Evolutionary conservation across 2,329 filamentous ascomycete genomes (phyloP), one percentile per base, ranked within the genome.

Genomic region (Nigrospora sphaerica): DNA sequence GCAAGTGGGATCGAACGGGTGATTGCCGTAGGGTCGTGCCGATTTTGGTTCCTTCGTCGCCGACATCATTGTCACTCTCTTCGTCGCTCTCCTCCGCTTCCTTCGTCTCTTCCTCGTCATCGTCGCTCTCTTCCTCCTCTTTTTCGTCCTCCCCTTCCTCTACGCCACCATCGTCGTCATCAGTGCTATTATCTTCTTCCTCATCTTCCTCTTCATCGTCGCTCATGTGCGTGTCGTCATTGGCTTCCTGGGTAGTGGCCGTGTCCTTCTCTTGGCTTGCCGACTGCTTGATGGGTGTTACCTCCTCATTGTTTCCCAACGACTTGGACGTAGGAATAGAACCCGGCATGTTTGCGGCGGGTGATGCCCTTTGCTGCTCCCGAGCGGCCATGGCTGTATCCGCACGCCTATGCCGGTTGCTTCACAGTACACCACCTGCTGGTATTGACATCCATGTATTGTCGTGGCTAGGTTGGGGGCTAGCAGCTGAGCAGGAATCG

Each of bases 211-310:
- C 42, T 14, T 37, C n/a, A 44, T 12, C 42, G 14, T 46, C 44
- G 23, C 35, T 23, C 10, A 35, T 31, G 28, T 19, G 16, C 14
- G 42, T 39, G 19, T 40, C 40, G 35, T 42, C 36, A 37, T 35
- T 45, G 47, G 46, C 14, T 31, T 44, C 39, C 34, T 44, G 32
- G 13, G 18, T 17, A 3, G 42, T 33, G 13, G 42, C 31, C 42
- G 37, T 44, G 32, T 54, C 33, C 38, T 53, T 34, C 36, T 40
- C 35, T 32, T 45, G 32, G 39, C 33, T 42, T 33, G 45, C 31
- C 39, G 50, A 43, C 16, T 18, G 17, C 35, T 44, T 47, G 33
- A 34, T 18, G 13, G 45, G 45, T 11, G 45, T 43, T 12, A 13
- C 28, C n/a, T 39, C 36, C 33, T 44, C 42, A 13, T 44, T 33